Base-by-base conservation (phyloP, 2,329 filamentous ascomycete species). In the Pseudogymnoascus sp. region DNA sequence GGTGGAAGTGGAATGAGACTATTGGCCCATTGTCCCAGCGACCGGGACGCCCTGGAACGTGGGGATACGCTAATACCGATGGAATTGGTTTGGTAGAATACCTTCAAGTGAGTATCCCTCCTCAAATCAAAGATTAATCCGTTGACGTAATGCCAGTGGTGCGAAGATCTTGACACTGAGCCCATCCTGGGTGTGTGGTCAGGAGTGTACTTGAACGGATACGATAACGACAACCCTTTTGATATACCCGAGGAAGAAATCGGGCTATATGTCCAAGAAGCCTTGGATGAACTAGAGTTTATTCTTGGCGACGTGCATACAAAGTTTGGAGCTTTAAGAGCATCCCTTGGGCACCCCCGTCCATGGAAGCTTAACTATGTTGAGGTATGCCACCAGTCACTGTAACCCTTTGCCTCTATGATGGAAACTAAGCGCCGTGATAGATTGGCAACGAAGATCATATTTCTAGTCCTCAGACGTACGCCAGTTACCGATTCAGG, bases 41-140 rank as follows among this genome's bases (percentile, higher is more conserved):
- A 38, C 69, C 72, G 18, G 68, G 69, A 33, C 65, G 69, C 12
- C 73, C 70, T 36, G 77, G 77, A 20, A 73, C 75, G 18, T 82
- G 79, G 80, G 70, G 69, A 8, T 68, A 73, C 43, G 41, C 64
- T 18, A 69, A 72, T 30, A 82, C 80, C 0, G 75, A 82, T 65
- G 81, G 78, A 1, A 71, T 83, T 22, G 80, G 80, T 43, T 69
- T 79, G 1, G 70, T 81, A 35, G 80, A 83, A 65, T 82, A 81
- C 62, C 69, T 81, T 6, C 71, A 70, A 8, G 68, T 71, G 60
- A 63, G 63, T 33, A 18, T 8, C 14, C 43, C 5, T 16, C 5
- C 3, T 5, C n/a, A 4, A 12, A 37, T 9, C 57, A 6, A 20
- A 33, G 25, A 35, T 50, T 39, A 60, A 37, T n/a, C 25, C 41